A percentile compares a stretch with the other conserved stretches of the same genome.
These are phyloP conservation scores for Silybum marianum DNA, from an alignment of 129 eudicot genomes.

Conservation along the genomic window DNA sequence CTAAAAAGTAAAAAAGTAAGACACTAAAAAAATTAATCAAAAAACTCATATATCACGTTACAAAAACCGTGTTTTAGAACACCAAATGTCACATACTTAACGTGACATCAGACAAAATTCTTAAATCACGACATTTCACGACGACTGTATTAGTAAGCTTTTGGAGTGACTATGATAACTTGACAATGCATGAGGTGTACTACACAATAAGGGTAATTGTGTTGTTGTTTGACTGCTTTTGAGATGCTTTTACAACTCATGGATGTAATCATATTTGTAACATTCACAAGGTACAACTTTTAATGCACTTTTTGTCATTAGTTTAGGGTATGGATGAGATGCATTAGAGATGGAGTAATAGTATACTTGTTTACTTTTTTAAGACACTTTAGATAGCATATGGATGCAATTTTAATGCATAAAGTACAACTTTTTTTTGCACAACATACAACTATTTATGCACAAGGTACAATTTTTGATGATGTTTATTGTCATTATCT, in stretches of 20 bases:
- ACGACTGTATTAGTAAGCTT: too few species aligned
- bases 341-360: too few species aligned
- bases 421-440: background rate
- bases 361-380: background rate
- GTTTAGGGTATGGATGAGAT: background rate
- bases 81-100: too few species aligned
- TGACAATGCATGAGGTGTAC: too few species aligned
- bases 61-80: too few species aligned
- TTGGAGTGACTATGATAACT: too few species aligned
- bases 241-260: background rate
- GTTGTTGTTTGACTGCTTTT: background rate
- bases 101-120: too few species aligned
- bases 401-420: background rate
- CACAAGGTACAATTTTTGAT: background rate
- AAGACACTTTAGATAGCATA: background rate
- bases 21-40: too few species aligned
- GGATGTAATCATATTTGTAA: background rate
- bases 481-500: background rate
- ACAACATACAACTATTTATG: background rate
- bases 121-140: too few species aligned
- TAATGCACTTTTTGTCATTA: background rate
- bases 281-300: background rate
- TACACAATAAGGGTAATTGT: background rate
- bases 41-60: too few species aligned
- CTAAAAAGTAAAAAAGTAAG: too few species aligned